These are phyloP conservation scores for Brassica hybrid DNA, from an alignment of 441 rosid species.

Conservation along the genomic window DNA sequence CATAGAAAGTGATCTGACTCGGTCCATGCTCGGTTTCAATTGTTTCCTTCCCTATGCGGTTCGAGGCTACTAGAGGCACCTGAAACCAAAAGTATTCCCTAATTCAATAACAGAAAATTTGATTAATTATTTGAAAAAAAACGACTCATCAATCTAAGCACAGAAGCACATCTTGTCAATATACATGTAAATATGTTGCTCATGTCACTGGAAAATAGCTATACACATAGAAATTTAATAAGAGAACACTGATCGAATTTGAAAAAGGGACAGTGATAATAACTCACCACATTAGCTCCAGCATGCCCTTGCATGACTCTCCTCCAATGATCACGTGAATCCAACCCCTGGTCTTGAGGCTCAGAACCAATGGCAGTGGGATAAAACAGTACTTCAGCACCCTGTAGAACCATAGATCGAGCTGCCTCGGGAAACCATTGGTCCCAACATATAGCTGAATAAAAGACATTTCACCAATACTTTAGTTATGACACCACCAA, in stretches of 20 bases:
- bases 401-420: constrained; percentile 85
- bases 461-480: constrained; percentile 24
- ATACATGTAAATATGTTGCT: neutral
- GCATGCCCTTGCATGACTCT: constrained; percentile 99
- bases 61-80: constrained; percentile 87
- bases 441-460: constrained; percentile 91
- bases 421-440: constrained; percentile 91
- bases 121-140: no score
- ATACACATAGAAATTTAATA: neutral
- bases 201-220: neutral
- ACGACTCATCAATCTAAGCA: neutral
- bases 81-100: constrained; percentile 31
- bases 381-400: constrained; percentile 83
- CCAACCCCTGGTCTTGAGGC: constrained; percentile 90
- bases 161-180: neutral
- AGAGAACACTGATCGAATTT: neutral
- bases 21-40: constrained; percentile 85
- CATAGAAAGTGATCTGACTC: constrained; percentile 79
- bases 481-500: neutral
- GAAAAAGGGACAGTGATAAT: neutral
- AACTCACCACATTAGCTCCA: constrained; percentile 86
- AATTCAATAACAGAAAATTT: neutral
- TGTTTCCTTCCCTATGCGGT: constrained; percentile 80
- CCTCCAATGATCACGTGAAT: constrained; percentile 90
- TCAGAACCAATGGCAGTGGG: constrained; percentile 97